Evolutionary conservation across 345 rosid species (phyloP), one percentile per base, ranked within the genome.

Genomic region (Corymbia maculata): DNA sequence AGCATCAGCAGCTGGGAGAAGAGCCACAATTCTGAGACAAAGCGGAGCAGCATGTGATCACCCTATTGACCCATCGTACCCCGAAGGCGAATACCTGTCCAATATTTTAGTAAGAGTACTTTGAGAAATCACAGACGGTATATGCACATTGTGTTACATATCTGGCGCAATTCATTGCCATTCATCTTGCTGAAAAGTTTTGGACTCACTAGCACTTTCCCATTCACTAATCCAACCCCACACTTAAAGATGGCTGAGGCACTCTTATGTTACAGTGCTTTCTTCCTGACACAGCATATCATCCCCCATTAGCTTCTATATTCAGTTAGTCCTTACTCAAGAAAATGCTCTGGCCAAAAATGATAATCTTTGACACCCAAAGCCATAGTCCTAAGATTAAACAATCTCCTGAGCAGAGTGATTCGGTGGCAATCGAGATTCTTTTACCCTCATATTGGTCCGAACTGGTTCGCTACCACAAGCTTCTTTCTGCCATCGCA

Each of bases 1-100:
- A 86, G 96, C 99, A 88, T 87, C 94, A 12, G 91, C 85, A 86
- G 97, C 95, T 0, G 96, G 95, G 85, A 94, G 93, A 92, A 96
- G 92, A 88, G 94, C 95, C 89, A 94, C 96, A 10, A 89, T 96
- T 87, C 49, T 96, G 49, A 89, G 97, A 84, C 95, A 93, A 88
- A 94, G 95, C 3, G 95, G 99, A 52, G 98, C 99, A 89, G 98
- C 97, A 11, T 94, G 94, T 53, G 99, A 97, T 89, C 99, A 97
- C 87, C 98, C 99, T 32, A 90, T 95, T 7, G 96, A 96, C 85
- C 98, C 98, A 85, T 92, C 98, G 85, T 96, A 96, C 88, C 99
- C 95, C 4, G 98, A 96, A 93, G 98, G 99, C 66, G 91, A 91
- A 57, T 96, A 97, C 90, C 97, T 96, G 92, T 89, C 92, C 84